Evolutionary conservation across 2,329 filamentous ascomycete genomes (phyloP).

Genomic region (Arthrinium puccinioides): DNA sequence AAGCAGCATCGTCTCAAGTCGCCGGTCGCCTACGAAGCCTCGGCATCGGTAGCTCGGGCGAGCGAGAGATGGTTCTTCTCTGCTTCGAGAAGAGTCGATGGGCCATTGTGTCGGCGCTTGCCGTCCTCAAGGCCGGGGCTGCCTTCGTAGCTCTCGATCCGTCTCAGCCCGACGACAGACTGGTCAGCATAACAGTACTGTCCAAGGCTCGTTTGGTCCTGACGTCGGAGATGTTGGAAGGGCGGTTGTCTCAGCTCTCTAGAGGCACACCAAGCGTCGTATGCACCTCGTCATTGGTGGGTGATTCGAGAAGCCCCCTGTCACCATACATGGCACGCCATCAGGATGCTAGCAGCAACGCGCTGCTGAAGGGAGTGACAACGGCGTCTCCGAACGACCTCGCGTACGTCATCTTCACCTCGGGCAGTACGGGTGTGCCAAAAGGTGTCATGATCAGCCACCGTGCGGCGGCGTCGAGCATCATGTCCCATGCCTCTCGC

Average conservation of each 20-base stretch:
- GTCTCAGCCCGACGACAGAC: neutral
- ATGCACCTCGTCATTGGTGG: neutral
- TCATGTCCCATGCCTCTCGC: neutral
- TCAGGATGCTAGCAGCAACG: neutral
- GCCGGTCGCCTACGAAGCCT: neutral
- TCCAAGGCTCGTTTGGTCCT: slow-evolving; percentile 3
- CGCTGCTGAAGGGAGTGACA: neutral
- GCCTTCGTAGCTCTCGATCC: slow-evolving; percentile 16
- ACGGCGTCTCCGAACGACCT: neutral
- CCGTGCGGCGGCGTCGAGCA: neutral
- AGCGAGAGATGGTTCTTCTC: slow-evolving; percentile 18
- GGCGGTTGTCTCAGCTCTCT: neutral
- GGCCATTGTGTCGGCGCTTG: slow-evolving; percentile 24
- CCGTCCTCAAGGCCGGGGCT: slow-evolving; percentile 25
- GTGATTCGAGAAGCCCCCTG: neutral
- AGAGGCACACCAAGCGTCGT: neutral
- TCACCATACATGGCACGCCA: neutral
- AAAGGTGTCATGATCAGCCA: neutral
- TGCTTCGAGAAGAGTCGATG: slow-evolving; percentile 27
- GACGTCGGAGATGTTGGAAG: neutral
- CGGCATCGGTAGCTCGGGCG: neutral
- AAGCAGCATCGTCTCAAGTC: slow-evolving; percentile 9
- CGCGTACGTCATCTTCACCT: neutral
- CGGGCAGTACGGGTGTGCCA: too few species aligned
- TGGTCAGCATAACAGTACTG: neutral